Conservation (phyloP, 306 rosid species). For the Rosa lucieae region DNA sequence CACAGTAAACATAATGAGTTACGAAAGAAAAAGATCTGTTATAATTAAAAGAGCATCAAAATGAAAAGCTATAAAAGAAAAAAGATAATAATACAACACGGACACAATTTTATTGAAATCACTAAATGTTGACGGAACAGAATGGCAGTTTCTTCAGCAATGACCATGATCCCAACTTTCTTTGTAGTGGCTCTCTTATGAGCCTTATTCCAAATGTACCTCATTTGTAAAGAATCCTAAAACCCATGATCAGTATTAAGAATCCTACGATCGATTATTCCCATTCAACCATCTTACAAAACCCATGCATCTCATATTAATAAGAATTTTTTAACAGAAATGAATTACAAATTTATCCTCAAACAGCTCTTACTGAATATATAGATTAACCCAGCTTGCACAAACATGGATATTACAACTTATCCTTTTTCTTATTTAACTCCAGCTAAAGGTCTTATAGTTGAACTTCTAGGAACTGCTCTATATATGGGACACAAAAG, state of each 20-base stretch:
- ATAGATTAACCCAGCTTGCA: background rate
- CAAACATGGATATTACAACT: slow-evolving; percentile 3
- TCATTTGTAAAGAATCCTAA: background rate
- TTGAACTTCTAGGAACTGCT: background rate
- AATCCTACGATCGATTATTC: background rate
- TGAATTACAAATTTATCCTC: background rate
- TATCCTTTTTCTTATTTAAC: background rate
- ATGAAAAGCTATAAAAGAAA: background rate
- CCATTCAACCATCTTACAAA: background rate
- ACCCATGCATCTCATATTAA: background rate
- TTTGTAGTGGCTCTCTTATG: background rate
- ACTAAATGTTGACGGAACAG: background rate
- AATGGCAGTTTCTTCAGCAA: background rate
- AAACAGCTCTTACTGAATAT: background rate
- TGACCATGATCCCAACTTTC: slow-evolving; percentile 4
- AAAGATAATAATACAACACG: background rate
- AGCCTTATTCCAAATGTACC: background rate
- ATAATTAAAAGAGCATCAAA: background rate
- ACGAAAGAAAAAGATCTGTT: background rate
- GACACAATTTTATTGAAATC: background rate
- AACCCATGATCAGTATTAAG: background rate
- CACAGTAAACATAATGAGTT: slow-evolving; percentile 10
- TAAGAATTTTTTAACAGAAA: background rate
- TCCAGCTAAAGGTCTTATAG: background rate
- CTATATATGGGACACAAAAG: background rate